Evolutionary conservation across 805 yeast genomes (phyloP).

Genomic region (Candida sithepensis): DNA sequence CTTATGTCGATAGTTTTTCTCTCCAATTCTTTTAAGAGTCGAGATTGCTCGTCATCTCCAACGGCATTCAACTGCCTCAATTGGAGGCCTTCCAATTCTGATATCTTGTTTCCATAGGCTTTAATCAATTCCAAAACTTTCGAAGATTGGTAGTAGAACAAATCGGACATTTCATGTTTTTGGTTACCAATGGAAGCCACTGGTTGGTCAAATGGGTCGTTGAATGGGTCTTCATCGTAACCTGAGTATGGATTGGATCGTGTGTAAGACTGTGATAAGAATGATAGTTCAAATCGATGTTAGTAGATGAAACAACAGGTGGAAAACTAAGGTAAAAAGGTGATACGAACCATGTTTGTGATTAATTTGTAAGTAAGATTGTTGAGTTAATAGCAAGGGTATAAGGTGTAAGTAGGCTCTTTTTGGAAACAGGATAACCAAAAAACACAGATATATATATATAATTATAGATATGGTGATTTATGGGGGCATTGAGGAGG

Average conservation of each 20-base stretch:
- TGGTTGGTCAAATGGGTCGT: neutral
- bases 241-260: neutral
- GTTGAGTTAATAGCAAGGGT: too few species aligned
- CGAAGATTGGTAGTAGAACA: slow-evolving; percentile 1
- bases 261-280: neutral
- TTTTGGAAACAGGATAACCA: too few species aligned
- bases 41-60: slow-evolving; percentile 56
- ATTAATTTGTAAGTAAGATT: too few species aligned
- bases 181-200: neutral
- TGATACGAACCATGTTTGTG: too few species aligned
- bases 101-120: slow-evolving; percentile 55
- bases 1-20: slow-evolving; percentile 65
- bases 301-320: neutral
- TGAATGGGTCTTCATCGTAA: slow-evolving; percentile 1
- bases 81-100: slow-evolving; percentile 61
- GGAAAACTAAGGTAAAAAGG: too few species aligned
- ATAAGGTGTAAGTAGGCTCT: too few species aligned
- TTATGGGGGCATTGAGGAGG: too few species aligned
- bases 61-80: slow-evolving; percentile 60
- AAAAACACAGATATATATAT: too few species aligned
- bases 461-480: too few species aligned
- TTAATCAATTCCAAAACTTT: slow-evolving; percentile 1
- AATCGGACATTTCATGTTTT: neutral
- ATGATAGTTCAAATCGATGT: neutral
- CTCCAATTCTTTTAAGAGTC: slow-evolving; percentile 57